phyloP scores from a whole-genome alignment of 768 basidiomycete genomes.

The Podaxis carcinomalis region DNA sequence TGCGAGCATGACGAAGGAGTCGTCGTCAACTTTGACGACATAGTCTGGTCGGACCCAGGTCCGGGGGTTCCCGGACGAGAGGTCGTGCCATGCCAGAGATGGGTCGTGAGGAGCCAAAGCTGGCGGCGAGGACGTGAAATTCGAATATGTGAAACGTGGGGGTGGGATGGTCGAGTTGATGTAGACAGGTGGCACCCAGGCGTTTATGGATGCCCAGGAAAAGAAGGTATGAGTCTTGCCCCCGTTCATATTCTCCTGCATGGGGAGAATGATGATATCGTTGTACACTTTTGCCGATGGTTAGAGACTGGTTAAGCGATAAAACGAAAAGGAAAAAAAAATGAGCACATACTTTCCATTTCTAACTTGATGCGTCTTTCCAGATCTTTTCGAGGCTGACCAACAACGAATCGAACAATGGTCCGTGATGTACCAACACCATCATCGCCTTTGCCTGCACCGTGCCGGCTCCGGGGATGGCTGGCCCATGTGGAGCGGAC shows the following conservation, averaged over 20 bases:
- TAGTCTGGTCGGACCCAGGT: slow-evolving; percentile 88
- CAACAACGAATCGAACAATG: slow-evolving; percentile 85
- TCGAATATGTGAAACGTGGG: slow-evolving; percentile 63
- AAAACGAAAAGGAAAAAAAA: background rate
- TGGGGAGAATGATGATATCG: slow-evolving; percentile 81
- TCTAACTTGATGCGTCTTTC: slow-evolving; percentile 79
- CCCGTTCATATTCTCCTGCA: slow-evolving; percentile 91
- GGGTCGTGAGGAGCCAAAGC: slow-evolving; percentile 72
- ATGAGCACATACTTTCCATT: slow-evolving; percentile 72
- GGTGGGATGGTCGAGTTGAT: slow-evolving; percentile 38
- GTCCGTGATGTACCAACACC: slow-evolving; percentile 78
- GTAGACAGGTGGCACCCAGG: slow-evolving; percentile 85
- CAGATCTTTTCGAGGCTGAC: slow-evolving; percentile 76
- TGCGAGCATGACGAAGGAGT: slow-evolving; percentile 91
- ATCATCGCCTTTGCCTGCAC: slow-evolving; percentile 65
- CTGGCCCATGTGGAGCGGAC: slow-evolving; percentile 89
- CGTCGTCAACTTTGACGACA: slow-evolving; percentile 93
- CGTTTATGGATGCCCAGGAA: slow-evolving; percentile 87
- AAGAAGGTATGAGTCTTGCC: slow-evolving; percentile 93
- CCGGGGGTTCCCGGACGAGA: slow-evolving; percentile 33
- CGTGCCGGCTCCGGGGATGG: slow-evolving; percentile 73
- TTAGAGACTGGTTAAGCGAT: slow-evolving; percentile 11
- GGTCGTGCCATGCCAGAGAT: slow-evolving; percentile 48
- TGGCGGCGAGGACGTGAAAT: slow-evolving; percentile 50
- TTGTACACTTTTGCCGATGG: slow-evolving; percentile 56